These are phyloP conservation scores for Bruguiera hainesii DNA, from an alignment of 441 rosid genomes.

Conservation along the genomic window DNA sequence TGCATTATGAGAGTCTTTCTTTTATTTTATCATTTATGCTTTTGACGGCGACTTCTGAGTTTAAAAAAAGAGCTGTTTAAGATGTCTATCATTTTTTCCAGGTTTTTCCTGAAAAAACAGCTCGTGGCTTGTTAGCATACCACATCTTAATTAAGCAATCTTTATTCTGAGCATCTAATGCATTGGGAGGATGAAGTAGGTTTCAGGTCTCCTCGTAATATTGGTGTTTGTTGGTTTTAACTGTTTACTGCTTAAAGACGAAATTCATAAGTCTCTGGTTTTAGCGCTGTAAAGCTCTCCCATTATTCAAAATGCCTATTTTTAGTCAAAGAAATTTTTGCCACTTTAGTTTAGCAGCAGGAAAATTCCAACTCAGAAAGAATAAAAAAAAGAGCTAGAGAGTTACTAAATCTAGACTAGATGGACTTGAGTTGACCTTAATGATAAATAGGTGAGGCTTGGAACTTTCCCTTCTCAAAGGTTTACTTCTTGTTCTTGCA, in stretches of 20 bases:
- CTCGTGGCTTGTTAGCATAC: conserved; percentile 64
- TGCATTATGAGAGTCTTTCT: conserved; percentile 59
- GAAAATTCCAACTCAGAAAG: too few species aligned
- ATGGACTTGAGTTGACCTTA: too few species aligned
- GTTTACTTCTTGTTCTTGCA: too few species aligned
- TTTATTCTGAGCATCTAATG: not conserved
- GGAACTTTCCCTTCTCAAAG: too few species aligned
- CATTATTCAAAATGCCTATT: too few species aligned
- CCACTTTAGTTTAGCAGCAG: too few species aligned
- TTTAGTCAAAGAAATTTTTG: too few species aligned
- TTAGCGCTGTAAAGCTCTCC: too few species aligned
- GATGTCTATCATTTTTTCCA: conserved; percentile 23
- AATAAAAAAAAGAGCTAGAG: too few species aligned
- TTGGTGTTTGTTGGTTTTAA: not conserved
- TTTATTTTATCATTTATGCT: not conserved
- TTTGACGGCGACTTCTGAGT: not conserved
- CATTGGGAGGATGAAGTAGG: not conserved
- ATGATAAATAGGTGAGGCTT: too few species aligned
- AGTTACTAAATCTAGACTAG: too few species aligned
- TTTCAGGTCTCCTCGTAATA: conserved; percentile 1
- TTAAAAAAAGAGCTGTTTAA: conserved; percentile 4
- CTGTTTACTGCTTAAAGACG: not conserved
- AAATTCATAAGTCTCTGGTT: not conserved
- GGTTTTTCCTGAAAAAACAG: conserved; percentile 86
- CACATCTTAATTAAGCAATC: conserved; percentile 5